A percentile compares a stretch with the other conserved stretches of the same genome.
These are phyloP conservation scores for Ophiosphaerella narmari DNA, from an alignment of 2,329 filamentous ascomycete genomes.

Conservation along the genomic window DNA sequence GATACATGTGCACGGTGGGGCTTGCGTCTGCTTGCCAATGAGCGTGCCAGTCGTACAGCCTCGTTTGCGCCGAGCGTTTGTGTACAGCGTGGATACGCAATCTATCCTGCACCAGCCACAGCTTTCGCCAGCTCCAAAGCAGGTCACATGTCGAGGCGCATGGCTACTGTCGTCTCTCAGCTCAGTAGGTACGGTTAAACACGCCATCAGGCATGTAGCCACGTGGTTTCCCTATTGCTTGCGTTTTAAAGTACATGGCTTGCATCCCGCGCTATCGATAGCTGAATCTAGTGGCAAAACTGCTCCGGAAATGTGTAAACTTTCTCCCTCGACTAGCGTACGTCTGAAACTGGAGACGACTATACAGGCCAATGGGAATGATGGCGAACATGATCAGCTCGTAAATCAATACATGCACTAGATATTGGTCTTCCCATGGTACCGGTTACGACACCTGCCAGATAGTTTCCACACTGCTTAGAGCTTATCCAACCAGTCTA, in stretches of 20 bases:
- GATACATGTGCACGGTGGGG: slow-evolving; percentile 4
- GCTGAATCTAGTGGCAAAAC: slow-evolving; percentile 22
- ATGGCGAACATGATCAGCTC: slow-evolving; percentile 1
- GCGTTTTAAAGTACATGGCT: slow-evolving; percentile 1
- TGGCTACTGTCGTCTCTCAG: slow-evolving; percentile 19
- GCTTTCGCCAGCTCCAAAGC: slow-evolving; percentile 7
- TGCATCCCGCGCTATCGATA: slow-evolving; percentile 16
- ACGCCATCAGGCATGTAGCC: slow-evolving; percentile 21
- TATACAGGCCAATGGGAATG: slow-evolving; percentile 11
- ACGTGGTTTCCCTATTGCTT: slow-evolving; percentile 7
- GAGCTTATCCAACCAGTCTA: too few relatives aligned
- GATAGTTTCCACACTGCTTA: too few relatives aligned
- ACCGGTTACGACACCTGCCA: too few relatives aligned
- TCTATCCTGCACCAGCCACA: slow-evolving; percentile 24
- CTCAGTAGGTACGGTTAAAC: slow-evolving; percentile 14
- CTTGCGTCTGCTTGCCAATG: not conserved
- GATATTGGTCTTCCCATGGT: not conserved
- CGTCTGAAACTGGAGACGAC: slow-evolving; percentile 15
- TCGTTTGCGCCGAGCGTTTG: not conserved
- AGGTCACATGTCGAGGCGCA: slow-evolving; percentile 23
- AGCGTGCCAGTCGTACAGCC: not conserved
- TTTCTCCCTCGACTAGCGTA: slow-evolving; percentile 1
- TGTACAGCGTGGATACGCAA: not conserved
- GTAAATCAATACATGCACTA: slow-evolving; percentile 10
- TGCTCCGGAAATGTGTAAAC: slow-evolving; percentile 11